Conservation (phyloP, 2,329 filamentous ascomycete species). For the Xylaria sp. region DNA sequence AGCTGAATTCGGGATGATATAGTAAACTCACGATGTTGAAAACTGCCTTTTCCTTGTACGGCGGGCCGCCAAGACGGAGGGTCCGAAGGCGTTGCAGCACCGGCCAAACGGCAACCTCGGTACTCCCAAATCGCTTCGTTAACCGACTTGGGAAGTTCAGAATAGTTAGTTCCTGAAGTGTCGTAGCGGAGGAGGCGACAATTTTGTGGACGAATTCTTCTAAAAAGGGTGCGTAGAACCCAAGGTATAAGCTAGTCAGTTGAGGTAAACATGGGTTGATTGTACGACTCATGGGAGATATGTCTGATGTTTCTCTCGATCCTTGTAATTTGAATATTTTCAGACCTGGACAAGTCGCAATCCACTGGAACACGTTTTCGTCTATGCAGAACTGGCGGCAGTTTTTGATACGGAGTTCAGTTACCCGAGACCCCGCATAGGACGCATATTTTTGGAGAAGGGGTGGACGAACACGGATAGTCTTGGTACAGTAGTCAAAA, state of each 20-base stretch:
- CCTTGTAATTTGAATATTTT: conserved; percentile 39
- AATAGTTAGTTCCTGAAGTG: conserved; percentile 42
- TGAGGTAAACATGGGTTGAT: conserved; percentile 8
- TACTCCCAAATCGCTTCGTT: too few relatives aligned
- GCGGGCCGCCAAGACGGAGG: conserved; percentile 28
- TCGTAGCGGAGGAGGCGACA: conserved; percentile 32
- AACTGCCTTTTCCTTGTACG: background rate
- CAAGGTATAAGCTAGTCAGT: conserved; percentile 39
- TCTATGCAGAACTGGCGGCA: conserved; percentile 33
- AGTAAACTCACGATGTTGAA: conserved; percentile 38
- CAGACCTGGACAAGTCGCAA: conserved; percentile 27
- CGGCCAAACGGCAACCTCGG: conserved; percentile 27
- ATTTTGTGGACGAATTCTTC: conserved; percentile 28
- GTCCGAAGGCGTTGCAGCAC: conserved; percentile 36
- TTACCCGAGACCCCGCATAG: conserved; percentile 27
- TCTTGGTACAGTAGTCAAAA: conserved; percentile 18
- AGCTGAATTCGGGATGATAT: background rate
- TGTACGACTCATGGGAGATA: background rate
- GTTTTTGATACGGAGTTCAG: conserved; percentile 36
- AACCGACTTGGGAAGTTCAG: conserved; percentile 28
- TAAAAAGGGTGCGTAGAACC: conserved; percentile 19
- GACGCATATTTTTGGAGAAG: conserved; percentile 23
- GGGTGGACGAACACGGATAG: background rate
- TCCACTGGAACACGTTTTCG: conserved; percentile 13
- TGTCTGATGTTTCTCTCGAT: background rate